A percentile compares a stretch with the other conserved stretches of the same genome.
Conservation (phyloP, 164 flowering plant species). For the Paratinospora sagittata region DNA sequence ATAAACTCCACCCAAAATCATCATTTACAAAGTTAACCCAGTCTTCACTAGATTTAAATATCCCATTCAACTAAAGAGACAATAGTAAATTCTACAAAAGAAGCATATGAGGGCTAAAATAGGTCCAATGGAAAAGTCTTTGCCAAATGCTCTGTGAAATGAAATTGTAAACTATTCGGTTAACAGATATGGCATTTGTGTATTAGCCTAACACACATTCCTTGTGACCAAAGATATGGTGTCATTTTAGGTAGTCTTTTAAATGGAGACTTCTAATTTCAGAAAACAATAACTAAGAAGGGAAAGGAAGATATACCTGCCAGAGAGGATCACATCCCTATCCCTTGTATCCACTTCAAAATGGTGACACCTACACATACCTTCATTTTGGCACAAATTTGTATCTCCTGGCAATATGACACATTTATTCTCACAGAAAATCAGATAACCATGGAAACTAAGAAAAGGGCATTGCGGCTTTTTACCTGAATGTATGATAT, state of each 20-base stretch:
- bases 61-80: conserved; percentile 23
- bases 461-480: background rate
- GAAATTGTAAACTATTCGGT: background rate
- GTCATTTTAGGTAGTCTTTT: background rate
- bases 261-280: background rate
- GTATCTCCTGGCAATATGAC: conserved; percentile 37
- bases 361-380: conserved; percentile 48
- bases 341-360: conserved; percentile 63
- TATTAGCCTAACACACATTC: background rate
- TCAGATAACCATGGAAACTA: background rate
- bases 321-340: conserved; percentile 53
- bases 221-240: background rate
- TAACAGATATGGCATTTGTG: background rate
- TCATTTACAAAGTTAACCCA: conserved; percentile 12
- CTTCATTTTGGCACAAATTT: conserved; percentile 50
- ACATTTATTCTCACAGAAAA: background rate
- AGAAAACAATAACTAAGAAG: background rate
- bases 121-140: background rate
- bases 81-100: background rate
- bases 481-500: conserved; percentile 52
- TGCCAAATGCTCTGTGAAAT: background rate
- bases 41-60: background rate
- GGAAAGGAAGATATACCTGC: conserved; percentile 45
- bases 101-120: background rate
- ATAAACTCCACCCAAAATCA: conserved; percentile 29